Base-by-base conservation (phyloP, 108 stramenopile genomes). In the Cylindrotheca closterium region DNA sequence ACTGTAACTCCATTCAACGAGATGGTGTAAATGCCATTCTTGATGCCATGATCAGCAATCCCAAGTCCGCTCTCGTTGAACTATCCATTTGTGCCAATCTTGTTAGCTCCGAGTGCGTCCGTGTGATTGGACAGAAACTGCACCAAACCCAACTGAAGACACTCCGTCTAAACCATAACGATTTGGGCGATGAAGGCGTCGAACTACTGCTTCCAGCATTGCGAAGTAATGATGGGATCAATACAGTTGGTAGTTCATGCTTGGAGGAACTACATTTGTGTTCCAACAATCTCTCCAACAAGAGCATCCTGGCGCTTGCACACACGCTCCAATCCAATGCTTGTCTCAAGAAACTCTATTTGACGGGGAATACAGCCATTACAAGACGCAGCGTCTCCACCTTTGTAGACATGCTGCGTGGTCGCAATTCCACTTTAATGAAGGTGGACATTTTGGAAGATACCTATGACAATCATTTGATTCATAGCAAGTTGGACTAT, bases 381-480 rank as follows among this genome's bases (percentile, higher is more conserved):
- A 34, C 23, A n/a, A 30, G 58, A 19, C 58, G 58, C 17, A 31
- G 33, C 4, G 58, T 31, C 17, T n/a, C 22, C 18, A 10, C 8
- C 3, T 37, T 58, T 4, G 31, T 8, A 4, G 2, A 33, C 7
- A 22, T 33, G 7, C 22, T 58, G 31, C 19, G 24, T 7, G 7
- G 2, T n/a, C 2, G n/a, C 54, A 58, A 58, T 42, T 22, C 32
- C 15, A 37, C 58, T 3, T 4, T 58, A 19, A 10, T 58, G 2
- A 3, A 33, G 24, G 17, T 58, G 34, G 18, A 22, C 19, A 37
- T 58, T 21, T 58, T 58, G 58, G 58, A 58, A 22, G 18, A 17
- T 12, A 37, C 8, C 33, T 58, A 58, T 21, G 58, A 58, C 10
- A 58, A 58, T 28, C 58, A 58, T 42, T 58, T 58, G 33, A 34